Evolutionary conservation across 441 rosid species (phyloP).

Genomic region (Gossypium schwendimanii): DNA sequence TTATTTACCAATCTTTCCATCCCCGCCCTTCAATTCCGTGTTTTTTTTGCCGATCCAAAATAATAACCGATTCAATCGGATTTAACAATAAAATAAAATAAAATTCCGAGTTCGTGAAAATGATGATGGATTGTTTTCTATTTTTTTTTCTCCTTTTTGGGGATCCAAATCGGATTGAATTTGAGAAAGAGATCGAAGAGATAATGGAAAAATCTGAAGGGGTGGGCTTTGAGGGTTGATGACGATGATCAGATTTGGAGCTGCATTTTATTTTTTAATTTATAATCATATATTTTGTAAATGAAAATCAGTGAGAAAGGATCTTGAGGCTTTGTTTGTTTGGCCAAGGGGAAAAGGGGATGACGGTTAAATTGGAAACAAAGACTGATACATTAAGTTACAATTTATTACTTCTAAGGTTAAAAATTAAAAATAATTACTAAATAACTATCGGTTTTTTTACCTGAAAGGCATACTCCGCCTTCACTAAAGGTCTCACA

Average conservation of each 20-base stretch:
- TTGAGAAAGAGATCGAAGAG: constrained; percentile 15
- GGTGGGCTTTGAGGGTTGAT: constrained; percentile 25
- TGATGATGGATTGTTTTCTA: not conserved
- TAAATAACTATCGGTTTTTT: no score
- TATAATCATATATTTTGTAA: constrained; percentile 5
- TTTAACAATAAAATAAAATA: constrained; percentile 1
- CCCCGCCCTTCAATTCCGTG: constrained; percentile 15
- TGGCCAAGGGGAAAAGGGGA: not conserved
- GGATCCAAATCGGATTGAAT: constrained; percentile 19
- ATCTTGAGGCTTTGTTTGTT: not conserved
- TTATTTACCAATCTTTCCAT: constrained; percentile 21
- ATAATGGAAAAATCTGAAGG: constrained; percentile 12
- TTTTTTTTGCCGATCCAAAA: constrained; percentile 17
- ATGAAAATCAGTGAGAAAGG: constrained; percentile 15
- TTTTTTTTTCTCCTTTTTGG: not conserved
- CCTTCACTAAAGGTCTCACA: no score
- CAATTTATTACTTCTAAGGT: constrained; percentile 7
- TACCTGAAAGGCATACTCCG: no score
- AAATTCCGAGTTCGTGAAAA: not conserved
- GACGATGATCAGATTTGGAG: constrained; percentile 43
- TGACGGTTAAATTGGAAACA: not conserved
- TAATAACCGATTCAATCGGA: constrained; percentile 15
- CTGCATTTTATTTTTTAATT: constrained; percentile 10
- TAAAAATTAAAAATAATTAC: no score
- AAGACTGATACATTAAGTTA: constrained; percentile 21